Conservation (phyloP, 1,139 yeast genomes). For the Suhomyces panamericanus region DNA sequence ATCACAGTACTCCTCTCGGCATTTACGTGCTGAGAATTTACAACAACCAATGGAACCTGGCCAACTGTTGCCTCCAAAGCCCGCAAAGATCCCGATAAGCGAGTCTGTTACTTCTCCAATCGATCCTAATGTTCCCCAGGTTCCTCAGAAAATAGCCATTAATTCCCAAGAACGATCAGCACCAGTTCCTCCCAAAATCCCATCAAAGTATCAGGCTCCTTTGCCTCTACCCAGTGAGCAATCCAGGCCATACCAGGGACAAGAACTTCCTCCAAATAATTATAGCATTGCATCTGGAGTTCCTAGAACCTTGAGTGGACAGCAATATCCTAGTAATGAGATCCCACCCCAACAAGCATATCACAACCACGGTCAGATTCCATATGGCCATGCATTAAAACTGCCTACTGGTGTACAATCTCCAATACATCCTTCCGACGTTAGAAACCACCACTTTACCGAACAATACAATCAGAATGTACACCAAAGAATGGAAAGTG, state of each 20-base stretch:
- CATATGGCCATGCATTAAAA: too few relatives aligned
- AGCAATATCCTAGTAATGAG: neutral
- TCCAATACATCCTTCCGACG: too few relatives aligned
- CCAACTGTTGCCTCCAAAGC: conserved; percentile 51
- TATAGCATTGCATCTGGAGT: neutral
- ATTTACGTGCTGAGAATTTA: neutral
- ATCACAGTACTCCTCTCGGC: neutral
- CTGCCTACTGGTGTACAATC: too few relatives aligned
- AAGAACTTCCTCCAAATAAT: neutral
- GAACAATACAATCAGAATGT: neutral
- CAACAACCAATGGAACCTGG: conserved; percentile 16
- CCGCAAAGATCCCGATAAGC: conserved; percentile 7
- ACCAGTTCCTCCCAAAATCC: conserved; percentile 15
- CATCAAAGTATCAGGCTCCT: conserved; percentile 36
- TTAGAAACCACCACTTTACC: neutral
- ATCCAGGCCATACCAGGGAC: neutral
- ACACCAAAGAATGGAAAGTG: neutral
- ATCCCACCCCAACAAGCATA: neutral
- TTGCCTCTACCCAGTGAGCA: conserved; percentile 31
- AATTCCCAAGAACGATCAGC: neutral
- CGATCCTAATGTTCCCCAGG: neutral
- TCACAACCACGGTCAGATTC: neutral
- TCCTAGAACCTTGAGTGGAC: neutral
- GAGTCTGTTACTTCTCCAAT: conserved; percentile 16
- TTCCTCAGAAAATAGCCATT: conserved; percentile 3